Evolutionary conservation across 257 asterid species (phyloP).

Genomic region (Mentha longifolia): DNA sequence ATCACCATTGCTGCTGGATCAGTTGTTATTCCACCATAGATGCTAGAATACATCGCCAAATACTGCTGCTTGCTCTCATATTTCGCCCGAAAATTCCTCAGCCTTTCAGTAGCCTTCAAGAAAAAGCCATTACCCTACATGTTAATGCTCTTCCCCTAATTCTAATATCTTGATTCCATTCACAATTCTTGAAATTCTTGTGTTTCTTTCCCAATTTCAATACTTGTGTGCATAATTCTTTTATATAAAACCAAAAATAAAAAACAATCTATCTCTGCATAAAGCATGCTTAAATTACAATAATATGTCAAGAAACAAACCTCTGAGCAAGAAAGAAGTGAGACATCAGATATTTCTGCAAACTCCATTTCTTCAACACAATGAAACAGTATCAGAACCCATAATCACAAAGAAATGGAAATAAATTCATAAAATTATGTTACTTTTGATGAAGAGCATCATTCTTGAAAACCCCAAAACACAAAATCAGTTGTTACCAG

Average conservation of each 20-base stretch:
- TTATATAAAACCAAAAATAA: neutral
- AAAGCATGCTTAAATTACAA: neutral
- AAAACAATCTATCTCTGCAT: neutral
- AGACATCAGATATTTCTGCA: conserved; percentile 46
- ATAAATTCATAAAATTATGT: neutral
- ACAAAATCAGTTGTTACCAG: conserved; percentile 38
- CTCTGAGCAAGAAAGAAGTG: conserved; percentile 77
- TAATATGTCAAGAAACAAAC: conserved; percentile 45
- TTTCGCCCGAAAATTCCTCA: conserved; percentile 50
- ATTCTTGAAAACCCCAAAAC: neutral
- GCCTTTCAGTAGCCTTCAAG: conserved; percentile 70
- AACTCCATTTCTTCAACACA: conserved; percentile 45
- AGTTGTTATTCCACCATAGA: conserved; percentile 82
- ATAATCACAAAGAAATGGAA: neutral
- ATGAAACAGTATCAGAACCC: conserved; percentile 21
- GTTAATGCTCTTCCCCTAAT: neutral
- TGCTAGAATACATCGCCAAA: conserved; percentile 88
- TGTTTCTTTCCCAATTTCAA: neutral
- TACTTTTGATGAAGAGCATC: neutral
- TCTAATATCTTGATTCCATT: neutral
- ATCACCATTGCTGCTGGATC: conserved; percentile 90
- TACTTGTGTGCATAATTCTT: neutral
- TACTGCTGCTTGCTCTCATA: conserved; percentile 67
- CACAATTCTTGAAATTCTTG: conserved; percentile 1
- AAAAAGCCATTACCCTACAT: neutral